Evolutionary conservation across 352 stramenopile genomes (phyloP).

Genomic region (Phytophthora citrophthora): DNA sequence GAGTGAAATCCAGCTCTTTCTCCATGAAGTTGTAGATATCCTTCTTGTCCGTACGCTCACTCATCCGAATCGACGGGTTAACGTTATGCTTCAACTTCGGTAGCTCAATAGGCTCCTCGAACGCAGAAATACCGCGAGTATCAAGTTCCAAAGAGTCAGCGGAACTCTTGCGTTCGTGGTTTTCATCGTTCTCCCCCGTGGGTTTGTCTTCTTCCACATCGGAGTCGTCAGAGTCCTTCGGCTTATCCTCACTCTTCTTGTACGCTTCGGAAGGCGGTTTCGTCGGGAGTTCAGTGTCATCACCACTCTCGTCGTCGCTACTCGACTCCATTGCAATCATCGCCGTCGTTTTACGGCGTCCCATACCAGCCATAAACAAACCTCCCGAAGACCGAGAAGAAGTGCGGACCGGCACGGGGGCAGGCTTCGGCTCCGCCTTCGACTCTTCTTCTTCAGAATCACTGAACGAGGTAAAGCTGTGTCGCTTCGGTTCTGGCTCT

Average conservation of each 20-base stretch:
- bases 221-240: constrained; percentile 29
- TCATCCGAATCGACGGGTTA: constrained; percentile 50
- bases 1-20: constrained; percentile 82
- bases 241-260: constrained; percentile 39
- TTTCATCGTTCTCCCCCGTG: constrained; percentile 35
- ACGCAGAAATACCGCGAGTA: constrained; percentile 73
- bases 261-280: constrained; percentile 52
- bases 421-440: constrained; percentile 69
- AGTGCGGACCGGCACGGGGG: constrained; percentile 45
- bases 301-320: constrained; percentile 72
- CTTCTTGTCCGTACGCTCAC: constrained; percentile 67
- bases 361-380: constrained; percentile 66
- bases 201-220: constrained; percentile 33
- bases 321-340: constrained; percentile 82
- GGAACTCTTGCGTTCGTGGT: constrained; percentile 67
- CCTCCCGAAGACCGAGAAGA: constrained; percentile 48
- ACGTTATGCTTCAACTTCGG: constrained; percentile 41
- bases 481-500: constrained; percentile 60
- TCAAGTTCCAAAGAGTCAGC: constrained; percentile 83
- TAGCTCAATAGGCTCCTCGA: constrained; percentile 63
- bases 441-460: constrained; percentile 86
- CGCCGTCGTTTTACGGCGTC: constrained; percentile 67
- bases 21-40: constrained; percentile 91
- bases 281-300: constrained; percentile 60
- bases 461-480: constrained; percentile 89